Base-by-base conservation (phyloP, 1,139 yeast species). In the Geotrichum restrictum region DNA sequence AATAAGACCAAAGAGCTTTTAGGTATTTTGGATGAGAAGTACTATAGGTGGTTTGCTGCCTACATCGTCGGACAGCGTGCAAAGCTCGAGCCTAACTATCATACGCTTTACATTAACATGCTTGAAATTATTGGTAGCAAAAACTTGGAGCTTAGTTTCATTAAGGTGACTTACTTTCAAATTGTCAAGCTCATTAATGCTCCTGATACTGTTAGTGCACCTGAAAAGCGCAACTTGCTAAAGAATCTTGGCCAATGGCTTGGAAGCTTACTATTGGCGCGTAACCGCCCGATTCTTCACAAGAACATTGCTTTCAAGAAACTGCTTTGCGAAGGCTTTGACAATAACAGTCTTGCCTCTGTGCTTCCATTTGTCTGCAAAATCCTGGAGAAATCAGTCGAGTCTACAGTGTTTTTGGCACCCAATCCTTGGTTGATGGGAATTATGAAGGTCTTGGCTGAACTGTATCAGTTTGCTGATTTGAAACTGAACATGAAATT, bases 361-460 rank as follows among this genome's bases (percentile, higher is more conserved):
- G 82, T 88, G 16, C 79, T 93, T 56, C 98, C 98, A 10, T 89
- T 93, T 72, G 95, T 89, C 11, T 83, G 96, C 64, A 89, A 87
- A 64, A 77, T 91, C 31, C 70, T 94, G 57, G 94, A 84, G 60
- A 88, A 85, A 63, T 82, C 88, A 0, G 79, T 80, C 48, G 68
- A 73, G 37, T 89, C 98, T 0, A 78, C 74, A 51, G 79, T 93
- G 19, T 93, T 94, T 70, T 76, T 73, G 57, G 84, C 88, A 18
- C 97, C 97, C 16, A 91, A 88, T 64, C 96, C 98, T 1, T 94
- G 98, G 98, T 76, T 88, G 3, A 68, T 85, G 59, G 96, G 96
- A 53, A 77, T 89, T 14, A 64, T 93, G 56, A 76, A 79, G 61
- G 83, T 88, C 7, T 76, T 94, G 59, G 80, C 81, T n/a, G 98